Percentiles rank a stretch among this genome's conserved stretches.
phyloP scores from a whole-genome alignment of 2,329 filamentous ascomycete species.

The Arthrobotrys sinensis region DNA sequence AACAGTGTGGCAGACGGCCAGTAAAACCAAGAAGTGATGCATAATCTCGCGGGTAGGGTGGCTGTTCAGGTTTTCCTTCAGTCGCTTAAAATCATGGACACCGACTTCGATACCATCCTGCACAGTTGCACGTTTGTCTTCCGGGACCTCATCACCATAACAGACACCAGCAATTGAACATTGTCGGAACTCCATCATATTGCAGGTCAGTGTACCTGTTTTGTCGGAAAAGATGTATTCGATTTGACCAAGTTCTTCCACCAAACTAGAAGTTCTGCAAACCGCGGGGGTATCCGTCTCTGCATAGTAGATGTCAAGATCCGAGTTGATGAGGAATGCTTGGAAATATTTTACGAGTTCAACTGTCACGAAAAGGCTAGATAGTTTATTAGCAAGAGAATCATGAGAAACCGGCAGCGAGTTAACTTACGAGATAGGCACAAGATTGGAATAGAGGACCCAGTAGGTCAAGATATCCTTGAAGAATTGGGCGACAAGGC shows the following conservation, averaged over 20 bases:
- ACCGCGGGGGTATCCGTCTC: slow-evolving; percentile 95
- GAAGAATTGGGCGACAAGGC: slow-evolving; percentile 85
- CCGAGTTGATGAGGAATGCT: slow-evolving; percentile 96
- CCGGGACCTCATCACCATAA: slow-evolving; percentile 91
- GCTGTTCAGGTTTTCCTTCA: slow-evolving; percentile 78
- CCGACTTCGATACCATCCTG: slow-evolving; percentile 83
- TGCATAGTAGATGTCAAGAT: slow-evolving; percentile 97
- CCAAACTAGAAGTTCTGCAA: slow-evolving; percentile 94
- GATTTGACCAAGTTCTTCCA: slow-evolving; percentile 97
- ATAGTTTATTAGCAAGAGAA: slow-evolving; percentile 29
- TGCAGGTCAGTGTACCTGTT: slow-evolving; percentile 96
- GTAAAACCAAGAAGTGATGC: slow-evolving; percentile 87
- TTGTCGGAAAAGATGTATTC: slow-evolving; percentile 99
- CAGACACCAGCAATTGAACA: slow-evolving; percentile 93
- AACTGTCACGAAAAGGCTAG: slow-evolving; percentile 87
- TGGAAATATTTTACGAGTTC: slow-evolving; percentile 99
- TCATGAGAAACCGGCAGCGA: no score
- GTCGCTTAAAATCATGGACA: slow-evolving; percentile 85
- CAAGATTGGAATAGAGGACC: slow-evolving; percentile 96
- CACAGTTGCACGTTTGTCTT: slow-evolving; percentile 86
- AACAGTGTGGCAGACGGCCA: slow-evolving; percentile 95
- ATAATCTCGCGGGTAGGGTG: slow-evolving; percentile 76
- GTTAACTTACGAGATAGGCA: slow-evolving; percentile 80
- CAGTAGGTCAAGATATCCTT: slow-evolving; percentile 97
- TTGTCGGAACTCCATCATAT: slow-evolving; percentile 98